A percentile compares a stretch with the other conserved stretches of the same genome.
Evolutionary conservation across 768 basidiomycete genomes (phyloP).

Genomic region (Cyathus striatus): DNA sequence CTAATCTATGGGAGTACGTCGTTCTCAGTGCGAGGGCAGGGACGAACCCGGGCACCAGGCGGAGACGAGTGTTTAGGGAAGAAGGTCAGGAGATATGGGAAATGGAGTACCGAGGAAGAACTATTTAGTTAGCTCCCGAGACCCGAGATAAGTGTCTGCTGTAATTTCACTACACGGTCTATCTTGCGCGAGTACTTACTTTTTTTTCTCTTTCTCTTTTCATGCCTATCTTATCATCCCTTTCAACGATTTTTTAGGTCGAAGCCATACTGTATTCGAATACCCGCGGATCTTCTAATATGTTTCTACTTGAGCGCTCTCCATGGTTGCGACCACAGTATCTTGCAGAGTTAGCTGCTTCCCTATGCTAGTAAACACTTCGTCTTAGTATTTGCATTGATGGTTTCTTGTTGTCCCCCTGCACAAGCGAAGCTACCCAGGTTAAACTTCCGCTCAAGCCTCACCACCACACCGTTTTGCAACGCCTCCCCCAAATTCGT

Average conservation of each 20-base stretch:
- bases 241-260: neutral
- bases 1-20: conserved; percentile 42
- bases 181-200: neutral
- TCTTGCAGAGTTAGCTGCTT: too few species aligned
- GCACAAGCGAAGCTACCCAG: too few species aligned
- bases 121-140: conserved; percentile 3
- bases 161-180: neutral
- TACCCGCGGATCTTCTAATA: too few species aligned
- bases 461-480: too few species aligned
- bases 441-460: too few species aligned
- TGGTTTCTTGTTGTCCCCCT: too few species aligned
- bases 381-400: too few species aligned
- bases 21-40: conserved; percentile 30
- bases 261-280: too few species aligned
- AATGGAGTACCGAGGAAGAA: conserved; percentile 36
- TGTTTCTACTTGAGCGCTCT: too few species aligned
- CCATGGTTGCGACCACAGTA: too few species aligned
- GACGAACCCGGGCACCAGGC: conserved; percentile 15
- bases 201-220: neutral
- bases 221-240: neutral
- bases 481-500: too few species aligned
- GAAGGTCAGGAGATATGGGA: conserved; percentile 55
- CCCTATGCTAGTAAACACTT: too few species aligned
- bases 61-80: conserved; percentile 29
- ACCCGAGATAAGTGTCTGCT: neutral